phyloP scores from a whole-genome alignment of 73 alveolate genomes.

The Symbiodinium pilosum region DNA sequence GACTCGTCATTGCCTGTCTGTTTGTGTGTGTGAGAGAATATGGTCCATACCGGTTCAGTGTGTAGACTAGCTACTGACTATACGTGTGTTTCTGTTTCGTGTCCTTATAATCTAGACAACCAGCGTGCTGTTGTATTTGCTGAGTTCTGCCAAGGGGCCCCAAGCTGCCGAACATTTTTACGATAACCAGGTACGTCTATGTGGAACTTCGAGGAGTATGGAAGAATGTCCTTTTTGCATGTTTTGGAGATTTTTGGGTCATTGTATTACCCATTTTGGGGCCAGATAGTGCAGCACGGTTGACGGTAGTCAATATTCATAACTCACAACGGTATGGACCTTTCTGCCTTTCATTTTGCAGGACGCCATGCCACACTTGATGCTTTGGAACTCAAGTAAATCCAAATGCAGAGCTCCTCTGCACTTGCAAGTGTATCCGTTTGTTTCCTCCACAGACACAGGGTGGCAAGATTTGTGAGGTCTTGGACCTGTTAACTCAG shows the following conservation, averaged over 20 bases:
- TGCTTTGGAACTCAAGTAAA: neutral
- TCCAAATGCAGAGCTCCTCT: neutral
- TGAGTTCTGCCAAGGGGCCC: neutral
- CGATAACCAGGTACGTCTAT: neutral
- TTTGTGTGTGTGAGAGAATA: too few relatives aligned
- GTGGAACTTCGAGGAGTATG: neutral
- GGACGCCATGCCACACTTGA: neutral
- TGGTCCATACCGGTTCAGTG: neutral
- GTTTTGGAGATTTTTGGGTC: neutral
- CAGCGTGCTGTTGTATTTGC: neutral
- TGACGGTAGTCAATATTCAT: neutral
- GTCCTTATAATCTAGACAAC: neutral
- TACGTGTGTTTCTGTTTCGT: neutral
- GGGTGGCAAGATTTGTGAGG: neutral
- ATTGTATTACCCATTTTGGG: neutral
- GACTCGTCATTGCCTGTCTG: slow-evolving; percentile 1
- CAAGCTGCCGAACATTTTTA: neutral
- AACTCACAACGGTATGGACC: neutral
- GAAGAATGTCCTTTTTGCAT: neutral
- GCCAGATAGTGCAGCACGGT: neutral
- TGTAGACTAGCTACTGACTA: neutral
- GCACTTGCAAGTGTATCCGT: slow-evolving; percentile 4
- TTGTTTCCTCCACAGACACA: slow-evolving; percentile 6
- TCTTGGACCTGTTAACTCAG: slow-evolving; percentile 6
- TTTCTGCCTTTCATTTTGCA: neutral